phyloP scores from a whole-genome alignment of 2,329 filamentous ascomycete genomes.

The Colletotrichum cuscutae region DNA sequence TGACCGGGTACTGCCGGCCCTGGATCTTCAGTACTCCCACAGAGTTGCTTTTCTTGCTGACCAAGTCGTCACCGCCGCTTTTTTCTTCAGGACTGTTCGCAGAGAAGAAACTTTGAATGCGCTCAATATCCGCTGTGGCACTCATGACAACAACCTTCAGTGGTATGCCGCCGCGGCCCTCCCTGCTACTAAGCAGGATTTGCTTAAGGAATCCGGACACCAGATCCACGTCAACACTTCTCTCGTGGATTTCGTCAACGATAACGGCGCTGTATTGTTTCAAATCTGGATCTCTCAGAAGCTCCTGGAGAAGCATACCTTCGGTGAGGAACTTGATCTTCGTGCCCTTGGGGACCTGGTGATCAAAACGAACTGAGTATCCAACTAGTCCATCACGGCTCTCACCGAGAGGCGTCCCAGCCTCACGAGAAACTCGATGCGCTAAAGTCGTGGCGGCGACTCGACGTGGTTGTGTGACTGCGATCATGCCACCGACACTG shows the following conservation, averaged over 20 bases:
- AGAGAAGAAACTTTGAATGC: conserved; percentile 79
- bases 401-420: conserved; percentile 62
- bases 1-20: conserved; percentile 88
- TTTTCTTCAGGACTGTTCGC: conserved; percentile 33
- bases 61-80: background rate
- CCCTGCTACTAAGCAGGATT: conserved; percentile 71
- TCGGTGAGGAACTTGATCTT: conserved; percentile 95
- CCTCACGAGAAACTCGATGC: conserved; percentile 85
- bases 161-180: conserved; percentile 75
- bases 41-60: background rate
- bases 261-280: conserved; percentile 89
- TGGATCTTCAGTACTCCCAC: conserved; percentile 73
- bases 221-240: conserved; percentile 93
- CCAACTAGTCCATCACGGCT: conserved; percentile 71
- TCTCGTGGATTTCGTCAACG: conserved; percentile 96
- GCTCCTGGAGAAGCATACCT: conserved; percentile 94
- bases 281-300: conserved; percentile 85
- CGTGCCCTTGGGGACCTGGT: conserved; percentile 82
- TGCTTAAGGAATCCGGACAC: conserved; percentile 88
- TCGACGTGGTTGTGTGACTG: conserved; percentile 92
- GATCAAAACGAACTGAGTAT: conserved; percentile 95
- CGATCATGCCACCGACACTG: conserved; percentile 81
- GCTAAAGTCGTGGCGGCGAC: conserved; percentile 94
- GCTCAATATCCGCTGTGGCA: conserved; percentile 90
- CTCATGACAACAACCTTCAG: conserved; percentile 97